Evolutionary conservation across 2,329 filamentous ascomycete genomes (phyloP).

Genomic region (Sarocladium strictum): DNA sequence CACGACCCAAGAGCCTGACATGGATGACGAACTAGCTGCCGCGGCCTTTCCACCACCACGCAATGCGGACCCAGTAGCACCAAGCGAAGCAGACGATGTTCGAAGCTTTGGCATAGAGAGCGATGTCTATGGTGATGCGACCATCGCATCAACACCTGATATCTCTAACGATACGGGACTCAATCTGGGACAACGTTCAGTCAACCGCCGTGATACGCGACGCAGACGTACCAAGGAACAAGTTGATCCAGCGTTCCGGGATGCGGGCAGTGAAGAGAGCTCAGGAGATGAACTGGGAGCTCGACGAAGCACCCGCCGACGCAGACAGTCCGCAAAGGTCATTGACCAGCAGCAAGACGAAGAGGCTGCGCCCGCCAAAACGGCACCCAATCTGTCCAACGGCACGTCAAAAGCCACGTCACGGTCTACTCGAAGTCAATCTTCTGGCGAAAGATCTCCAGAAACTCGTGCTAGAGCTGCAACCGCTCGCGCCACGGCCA

Average conservation of each 20-base stretch:
- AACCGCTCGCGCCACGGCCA: neutral
- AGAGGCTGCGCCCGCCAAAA: neutral
- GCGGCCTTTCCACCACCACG: constrained; percentile 15
- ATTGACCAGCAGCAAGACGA: neutral
- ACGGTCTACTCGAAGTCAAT: neutral
- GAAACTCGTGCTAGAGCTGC: neutral
- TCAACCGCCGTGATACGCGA: neutral
- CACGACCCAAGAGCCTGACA: neutral
- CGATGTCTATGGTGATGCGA: constrained; percentile 30
- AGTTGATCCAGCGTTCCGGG: neutral
- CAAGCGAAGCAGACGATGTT: constrained; percentile 24
- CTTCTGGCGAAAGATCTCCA: neutral
- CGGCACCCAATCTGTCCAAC: neutral
- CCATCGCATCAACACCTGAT: constrained; percentile 24
- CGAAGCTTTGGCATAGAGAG: constrained; percentile 31
- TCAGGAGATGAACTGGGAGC: neutral
- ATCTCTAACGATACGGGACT: neutral
- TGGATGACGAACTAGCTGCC: constrained; percentile 10
- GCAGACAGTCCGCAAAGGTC: neutral
- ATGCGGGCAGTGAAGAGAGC: neutral
- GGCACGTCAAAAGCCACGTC: too few relatives aligned
- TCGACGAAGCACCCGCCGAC: neutral
- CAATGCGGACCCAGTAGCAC: neutral
- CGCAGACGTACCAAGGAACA: neutral
- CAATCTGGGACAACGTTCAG: neutral